These are phyloP conservation scores for Dactylellina cionopaga DNA, from an alignment of 2,329 filamentous ascomycete genomes.

Conservation along the genomic window DNA sequence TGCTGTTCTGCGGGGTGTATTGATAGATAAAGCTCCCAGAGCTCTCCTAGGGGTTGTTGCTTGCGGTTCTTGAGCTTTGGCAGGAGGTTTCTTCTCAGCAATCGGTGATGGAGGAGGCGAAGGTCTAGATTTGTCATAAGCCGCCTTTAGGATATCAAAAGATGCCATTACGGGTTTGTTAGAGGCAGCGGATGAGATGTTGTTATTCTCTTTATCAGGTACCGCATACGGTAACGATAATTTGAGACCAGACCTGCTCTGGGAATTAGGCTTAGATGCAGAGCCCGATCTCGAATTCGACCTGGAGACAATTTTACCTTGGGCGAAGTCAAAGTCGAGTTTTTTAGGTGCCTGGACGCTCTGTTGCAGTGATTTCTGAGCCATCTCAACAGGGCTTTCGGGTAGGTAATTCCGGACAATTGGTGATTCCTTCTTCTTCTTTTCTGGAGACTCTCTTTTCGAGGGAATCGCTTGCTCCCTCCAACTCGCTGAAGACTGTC, in stretches of 20 bases:
- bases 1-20: conserved; percentile 80
- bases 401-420: conserved; percentile 20
- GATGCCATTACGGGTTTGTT: conserved; percentile 27
- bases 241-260: conserved; percentile 23
- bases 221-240: conserved; percentile 29
- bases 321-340: conserved; percentile 42
- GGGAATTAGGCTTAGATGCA: conserved; percentile 24
- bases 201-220: conserved; percentile 41
- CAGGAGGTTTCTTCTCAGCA: conserved; percentile 34
- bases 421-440: conserved; percentile 33
- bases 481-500: conserved; percentile 50
- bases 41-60: conserved; percentile 33
- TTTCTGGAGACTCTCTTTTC: conserved; percentile 47
- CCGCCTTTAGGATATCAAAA: conserved; percentile 34
- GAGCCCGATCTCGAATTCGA: conserved; percentile 40
- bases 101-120: conserved; percentile 44
- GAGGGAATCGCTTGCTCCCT: conserved; percentile 48
- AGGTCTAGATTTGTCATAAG: conserved; percentile 19
- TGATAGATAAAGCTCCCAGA: conserved; percentile 58
- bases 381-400: conserved; percentile 47
- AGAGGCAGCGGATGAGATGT: background rate
- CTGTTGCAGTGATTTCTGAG: conserved; percentile 37
- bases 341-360: conserved; percentile 21
- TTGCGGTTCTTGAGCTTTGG: conserved; percentile 18
- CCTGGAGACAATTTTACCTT: conserved; percentile 24